phyloP scores from a whole-genome alignment of 2,329 filamentous ascomycete genomes.

The Arthroderma sp. region DNA sequence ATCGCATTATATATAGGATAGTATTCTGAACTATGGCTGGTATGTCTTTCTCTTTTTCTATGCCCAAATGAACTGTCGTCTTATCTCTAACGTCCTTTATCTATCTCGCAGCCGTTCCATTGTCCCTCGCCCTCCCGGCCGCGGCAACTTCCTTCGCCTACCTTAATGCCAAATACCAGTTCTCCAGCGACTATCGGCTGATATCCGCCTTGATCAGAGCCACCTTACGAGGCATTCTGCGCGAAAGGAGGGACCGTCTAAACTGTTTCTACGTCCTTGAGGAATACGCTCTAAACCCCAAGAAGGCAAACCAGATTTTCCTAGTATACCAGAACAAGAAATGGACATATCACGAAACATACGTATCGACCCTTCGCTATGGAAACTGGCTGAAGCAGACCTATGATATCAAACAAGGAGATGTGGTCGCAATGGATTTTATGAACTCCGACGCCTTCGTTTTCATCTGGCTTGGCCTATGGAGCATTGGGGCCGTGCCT shows the following conservation, averaged over 20 bases:
- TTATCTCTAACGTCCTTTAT: too few relatives aligned
- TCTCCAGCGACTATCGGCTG: slow-evolving; percentile 53
- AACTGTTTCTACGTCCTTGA: slow-evolving; percentile 69
- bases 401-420: slow-evolving; percentile 51
- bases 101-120: slow-evolving; percentile 11
- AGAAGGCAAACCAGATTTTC: slow-evolving; percentile 38
- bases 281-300: slow-evolving; percentile 45
- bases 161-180: slow-evolving; percentile 55
- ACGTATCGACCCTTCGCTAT: slow-evolving; percentile 57
- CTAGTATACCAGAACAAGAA: slow-evolving; percentile 53
- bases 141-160: slow-evolving; percentile 59
- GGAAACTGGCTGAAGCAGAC: slow-evolving; percentile 59
- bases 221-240: slow-evolving; percentile 30
- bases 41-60: too few relatives aligned
- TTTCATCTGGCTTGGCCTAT: slow-evolving; percentile 63
- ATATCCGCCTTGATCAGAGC: slow-evolving; percentile 43
- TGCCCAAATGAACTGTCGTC: too few relatives aligned
- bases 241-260: slow-evolving; percentile 46
- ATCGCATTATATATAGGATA: too few relatives aligned
- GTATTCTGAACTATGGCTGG: too few relatives aligned
- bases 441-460: slow-evolving; percentile 70
- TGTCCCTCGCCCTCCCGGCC: slow-evolving; percentile 42
- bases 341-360: slow-evolving; percentile 65
- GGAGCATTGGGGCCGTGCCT: slow-evolving; percentile 69
- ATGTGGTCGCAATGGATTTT: slow-evolving; percentile 70